Percentiles rank a stretch among this genome's conserved stretches.
Conservation (phyloP, 176 grass and related monocot species). For the Tillandsia fasciculata region DNA sequence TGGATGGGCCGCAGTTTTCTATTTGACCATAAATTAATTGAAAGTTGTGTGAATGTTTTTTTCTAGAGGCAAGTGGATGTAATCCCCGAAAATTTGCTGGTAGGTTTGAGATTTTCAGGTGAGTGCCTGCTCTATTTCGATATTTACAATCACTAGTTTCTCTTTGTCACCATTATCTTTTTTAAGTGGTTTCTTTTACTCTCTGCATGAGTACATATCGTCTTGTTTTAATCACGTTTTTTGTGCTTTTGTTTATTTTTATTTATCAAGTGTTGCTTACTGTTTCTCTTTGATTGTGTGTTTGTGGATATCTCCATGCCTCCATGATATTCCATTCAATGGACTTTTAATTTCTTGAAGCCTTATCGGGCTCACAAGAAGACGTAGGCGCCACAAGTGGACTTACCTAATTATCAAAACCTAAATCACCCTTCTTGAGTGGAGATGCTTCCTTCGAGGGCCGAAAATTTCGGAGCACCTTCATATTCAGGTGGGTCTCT, state of each 20-base stretch:
- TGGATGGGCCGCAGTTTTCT: conserved; percentile 32
- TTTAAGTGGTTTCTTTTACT: background rate
- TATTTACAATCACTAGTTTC: conserved; percentile 19
- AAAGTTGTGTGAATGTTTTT: conserved; percentile 69
- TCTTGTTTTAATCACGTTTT: background rate
- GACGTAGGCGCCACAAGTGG: no score
- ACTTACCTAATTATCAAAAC: no score
- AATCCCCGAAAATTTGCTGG: conserved; percentile 63
- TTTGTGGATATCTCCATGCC: no score
- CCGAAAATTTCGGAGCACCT: no score
- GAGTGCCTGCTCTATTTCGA: conserved; percentile 45
- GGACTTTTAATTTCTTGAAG: no score
- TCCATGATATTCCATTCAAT: no score
- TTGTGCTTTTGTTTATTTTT: conserved; percentile 14
- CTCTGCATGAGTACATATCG: background rate
- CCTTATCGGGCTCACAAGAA: no score
- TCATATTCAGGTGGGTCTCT: no score
- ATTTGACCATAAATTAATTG: conserved; percentile 45
- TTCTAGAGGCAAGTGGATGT: conserved; percentile 69
- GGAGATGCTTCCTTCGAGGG: no score
- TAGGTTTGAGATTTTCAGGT: conserved; percentile 87
- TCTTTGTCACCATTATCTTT: background rate
- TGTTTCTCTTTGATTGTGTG: background rate
- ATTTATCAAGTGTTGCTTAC: background rate
- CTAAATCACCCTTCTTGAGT: no score